phyloP scores from a whole-genome alignment of 1,139 yeast species.

The Diutina rugosa region DNA sequence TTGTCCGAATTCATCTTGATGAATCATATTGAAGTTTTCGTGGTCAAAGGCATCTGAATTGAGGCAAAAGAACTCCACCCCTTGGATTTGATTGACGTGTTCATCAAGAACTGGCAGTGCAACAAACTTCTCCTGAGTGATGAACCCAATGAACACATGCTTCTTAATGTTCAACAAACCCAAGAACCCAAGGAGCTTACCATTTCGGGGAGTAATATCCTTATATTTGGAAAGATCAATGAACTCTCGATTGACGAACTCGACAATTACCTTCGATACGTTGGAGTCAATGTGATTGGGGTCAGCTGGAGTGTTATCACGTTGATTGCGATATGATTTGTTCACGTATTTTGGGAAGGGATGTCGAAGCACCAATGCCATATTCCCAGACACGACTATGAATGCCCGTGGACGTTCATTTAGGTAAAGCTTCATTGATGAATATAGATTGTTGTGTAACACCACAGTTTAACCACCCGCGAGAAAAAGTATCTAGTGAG shows the following conservation, averaged over 20 bases:
- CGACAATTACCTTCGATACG: slow-evolving; percentile 29
- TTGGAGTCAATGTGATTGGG: slow-evolving; percentile 13
- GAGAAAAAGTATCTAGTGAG: neutral
- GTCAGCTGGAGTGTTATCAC: slow-evolving; percentile 10
- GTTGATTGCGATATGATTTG: slow-evolving; percentile 11
- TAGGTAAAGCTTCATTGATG: slow-evolving; percentile 33
- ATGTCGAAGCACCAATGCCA: slow-evolving; percentile 38
- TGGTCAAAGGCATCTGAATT: slow-evolving; percentile 43
- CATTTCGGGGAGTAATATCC: slow-evolving; percentile 24
- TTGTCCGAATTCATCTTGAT: neutral
- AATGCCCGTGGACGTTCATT: slow-evolving; percentile 43
- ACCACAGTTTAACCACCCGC: neutral
- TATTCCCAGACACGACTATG: slow-evolving; percentile 33
- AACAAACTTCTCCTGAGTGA: slow-evolving; percentile 40
- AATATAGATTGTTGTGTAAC: neutral
- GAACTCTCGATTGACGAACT: slow-evolving; percentile 26
- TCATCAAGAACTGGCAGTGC: slow-evolving; percentile 50
- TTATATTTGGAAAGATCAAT: slow-evolving; percentile 25
- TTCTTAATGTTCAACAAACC: slow-evolving; percentile 49
- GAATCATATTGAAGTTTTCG: slow-evolving; percentile 4
- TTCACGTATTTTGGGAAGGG: slow-evolving; percentile 22
- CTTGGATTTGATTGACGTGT: slow-evolving; percentile 35
- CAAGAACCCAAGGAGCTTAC: slow-evolving; percentile 36
- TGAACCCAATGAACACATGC: slow-evolving; percentile 42
- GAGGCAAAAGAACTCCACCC: slow-evolving; percentile 52